Conservation (phyloP, 2,329 filamentous ascomycete genomes). For the Colletotrichum horii region DNA sequence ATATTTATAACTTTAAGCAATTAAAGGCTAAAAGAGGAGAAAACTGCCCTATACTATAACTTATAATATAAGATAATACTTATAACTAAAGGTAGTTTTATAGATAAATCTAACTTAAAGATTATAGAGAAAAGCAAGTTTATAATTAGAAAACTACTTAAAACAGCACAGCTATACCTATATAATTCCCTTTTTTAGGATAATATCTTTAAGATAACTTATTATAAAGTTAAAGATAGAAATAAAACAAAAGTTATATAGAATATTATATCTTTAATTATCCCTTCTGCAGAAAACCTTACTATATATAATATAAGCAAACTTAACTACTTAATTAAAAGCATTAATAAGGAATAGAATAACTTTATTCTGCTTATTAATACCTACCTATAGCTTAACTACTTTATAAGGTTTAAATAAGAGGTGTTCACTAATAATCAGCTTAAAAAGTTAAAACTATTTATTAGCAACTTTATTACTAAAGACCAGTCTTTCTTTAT, state of each 20-base stretch:
- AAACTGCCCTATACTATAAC: slow-evolving; percentile 40
- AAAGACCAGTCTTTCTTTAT: slow-evolving; percentile 46
- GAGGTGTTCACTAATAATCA: slow-evolving; percentile 38
- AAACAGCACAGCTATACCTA: slow-evolving; percentile 33
- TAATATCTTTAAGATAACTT: slow-evolving; percentile 39
- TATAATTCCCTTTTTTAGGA: slow-evolving; percentile 40
- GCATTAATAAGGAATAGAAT: slow-evolving; percentile 47
- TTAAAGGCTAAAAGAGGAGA: slow-evolving; percentile 41
- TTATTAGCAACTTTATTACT: slow-evolving; percentile 35
- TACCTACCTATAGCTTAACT: slow-evolving; percentile 47
- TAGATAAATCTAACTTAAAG: slow-evolving; percentile 35
- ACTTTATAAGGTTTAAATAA: slow-evolving; percentile 45
- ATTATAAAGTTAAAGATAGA: slow-evolving; percentile 31
- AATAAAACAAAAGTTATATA: slow-evolving; percentile 43
- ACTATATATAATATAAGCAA: slow-evolving; percentile 29
- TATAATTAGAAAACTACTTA: slow-evolving; percentile 18
- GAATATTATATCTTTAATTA: slow-evolving; percentile 40
- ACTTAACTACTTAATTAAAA: slow-evolving; percentile 40
- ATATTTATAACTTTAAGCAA: slow-evolving; percentile 37
- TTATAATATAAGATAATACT: slow-evolving; percentile 40
- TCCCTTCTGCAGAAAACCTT: slow-evolving; percentile 43
- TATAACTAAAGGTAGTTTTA: slow-evolving; percentile 43
- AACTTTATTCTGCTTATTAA: slow-evolving; percentile 40
- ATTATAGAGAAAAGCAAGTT: slow-evolving; percentile 34
- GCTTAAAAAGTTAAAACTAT: slow-evolving; percentile 43